phyloP scores from a whole-genome alignment of 352 stramenopile genomes.

The Pseudoperonospora humuli region DNA sequence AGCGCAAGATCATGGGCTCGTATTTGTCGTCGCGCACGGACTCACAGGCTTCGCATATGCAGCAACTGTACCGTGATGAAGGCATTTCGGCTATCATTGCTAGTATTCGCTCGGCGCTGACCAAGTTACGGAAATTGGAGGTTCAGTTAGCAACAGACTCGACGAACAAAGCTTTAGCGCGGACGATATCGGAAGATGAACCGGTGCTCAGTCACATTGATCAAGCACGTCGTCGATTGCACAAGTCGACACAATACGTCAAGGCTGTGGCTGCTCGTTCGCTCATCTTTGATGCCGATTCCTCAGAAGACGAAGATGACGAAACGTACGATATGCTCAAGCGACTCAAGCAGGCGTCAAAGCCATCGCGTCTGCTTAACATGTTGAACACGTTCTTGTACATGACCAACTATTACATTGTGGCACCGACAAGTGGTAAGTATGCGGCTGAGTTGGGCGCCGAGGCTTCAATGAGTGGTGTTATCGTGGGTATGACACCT shows the following conservation, averaged over 20 bases:
- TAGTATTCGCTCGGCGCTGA: slow-evolving; percentile 62
- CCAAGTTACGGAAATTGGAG: slow-evolving; percentile 49
- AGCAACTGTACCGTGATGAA: slow-evolving; percentile 83
- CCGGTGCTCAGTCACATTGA: slow-evolving; percentile 68
- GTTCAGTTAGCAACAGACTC: slow-evolving; percentile 24
- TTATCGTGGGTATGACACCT: slow-evolving; percentile 96
- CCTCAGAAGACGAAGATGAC: slow-evolving; percentile 78
- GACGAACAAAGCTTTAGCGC: slow-evolving; percentile 24
- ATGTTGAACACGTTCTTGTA: slow-evolving; percentile 94
- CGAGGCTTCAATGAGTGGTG: slow-evolving; percentile 82
- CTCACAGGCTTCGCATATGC: slow-evolving; percentile 74
- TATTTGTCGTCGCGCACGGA: slow-evolving; percentile 77
- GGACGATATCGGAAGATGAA: slow-evolving; percentile 69
- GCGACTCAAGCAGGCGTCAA: slow-evolving; percentile 33
- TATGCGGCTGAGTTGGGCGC: slow-evolving; percentile 88
- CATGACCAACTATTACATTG: slow-evolving; percentile 99
- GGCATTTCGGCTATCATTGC: slow-evolving; percentile 85
- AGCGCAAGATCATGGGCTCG: slow-evolving; percentile 80
- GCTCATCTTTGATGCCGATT: slow-evolving; percentile 78
- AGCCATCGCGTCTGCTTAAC: slow-evolving; percentile 87
- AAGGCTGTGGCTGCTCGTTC: slow-evolving; percentile 75
- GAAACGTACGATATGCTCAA: slow-evolving; percentile 54
- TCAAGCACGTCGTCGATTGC: slow-evolving; percentile 50
- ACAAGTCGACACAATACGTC: slow-evolving; percentile 80
- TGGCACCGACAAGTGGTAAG: slow-evolving; percentile 89